Evolutionary conservation across 352 stramenopile genomes (phyloP).

Genomic region (Globisporangium parvum): DNA sequence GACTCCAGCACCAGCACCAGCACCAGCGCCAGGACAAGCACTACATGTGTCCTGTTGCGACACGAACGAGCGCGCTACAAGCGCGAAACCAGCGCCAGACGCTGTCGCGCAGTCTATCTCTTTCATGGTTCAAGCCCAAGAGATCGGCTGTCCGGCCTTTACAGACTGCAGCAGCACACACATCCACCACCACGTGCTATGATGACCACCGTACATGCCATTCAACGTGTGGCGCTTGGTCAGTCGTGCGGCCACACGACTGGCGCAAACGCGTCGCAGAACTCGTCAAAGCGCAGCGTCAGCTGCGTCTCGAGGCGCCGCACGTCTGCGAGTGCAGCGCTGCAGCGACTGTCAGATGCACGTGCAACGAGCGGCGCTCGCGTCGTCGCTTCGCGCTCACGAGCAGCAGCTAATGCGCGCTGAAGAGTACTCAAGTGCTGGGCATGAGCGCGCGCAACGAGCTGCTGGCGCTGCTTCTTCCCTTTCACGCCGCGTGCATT

Average conservation of each 20-base stretch:
- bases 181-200: no score
- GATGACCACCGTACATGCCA: not conserved
- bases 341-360: constrained; percentile 2
- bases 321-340: not conserved
- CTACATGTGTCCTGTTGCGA: no score
- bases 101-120: no score
- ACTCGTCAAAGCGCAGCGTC: constrained; percentile 47
- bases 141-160: no score
- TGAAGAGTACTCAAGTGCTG: constrained; percentile 31
- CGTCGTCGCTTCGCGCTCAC: constrained; percentile 22
- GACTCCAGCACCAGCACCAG: no score
- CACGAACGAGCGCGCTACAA: no score
- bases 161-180: no score
- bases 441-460: constrained; percentile 2
- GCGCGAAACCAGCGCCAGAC: no score
- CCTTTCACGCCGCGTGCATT: not conserved
- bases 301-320: constrained; percentile 46
- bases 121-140: no score
- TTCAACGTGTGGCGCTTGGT: not conserved
- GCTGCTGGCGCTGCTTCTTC: constrained; percentile 2
- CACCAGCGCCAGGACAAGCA: no score
- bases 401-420: constrained; percentile 32
- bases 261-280: constrained; percentile 53
- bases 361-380: constrained; percentile 21
- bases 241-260: constrained; percentile 47